Evolutionary conservation across 805 yeast species (phyloP), one percentile per base, ranked within the genome.

Genomic region (Yarrowia osloensis): DNA sequence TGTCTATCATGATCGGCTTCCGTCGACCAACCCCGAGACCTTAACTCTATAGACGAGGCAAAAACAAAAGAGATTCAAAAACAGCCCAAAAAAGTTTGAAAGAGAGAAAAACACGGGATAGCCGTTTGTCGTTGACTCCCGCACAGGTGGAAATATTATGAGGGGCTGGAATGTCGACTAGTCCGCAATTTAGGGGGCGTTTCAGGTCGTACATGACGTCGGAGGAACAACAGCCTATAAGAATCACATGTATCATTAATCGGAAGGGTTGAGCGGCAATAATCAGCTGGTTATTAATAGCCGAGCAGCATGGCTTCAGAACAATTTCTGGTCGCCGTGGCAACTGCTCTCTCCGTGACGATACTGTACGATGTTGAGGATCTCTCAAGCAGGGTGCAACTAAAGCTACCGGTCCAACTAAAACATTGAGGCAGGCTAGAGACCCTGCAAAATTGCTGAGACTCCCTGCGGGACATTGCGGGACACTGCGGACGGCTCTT

Each of bases 1-100:
- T 19, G 39, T 49, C 55, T 31, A 49, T 49, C 55, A 49, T 24
- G 50, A 46, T 31, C 55, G 55, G 37, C 55, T 19, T 29, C 55
- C 55, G 37, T 28, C 19, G 35, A 49, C n/a, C n/a, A n/a, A n/a
- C 55, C 39, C 55, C 55, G 55, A 31, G 39, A 49, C 26, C 24
- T 31, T 49, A 49, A 49, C 55, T n/a, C 12, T n/a, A 46, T 42
- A 8, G 52, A 26, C 42, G 22, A 46, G 4, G 52, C 29, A 44
- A 42, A 44, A 39, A 19, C 31, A 28, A 24, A 13, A 26, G 17
- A 33, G 15, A 0, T 11, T 13, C 12, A 11, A 8, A 46, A 8
- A 17, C 21, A 26, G 21, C 6, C 21, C 26, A 12, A 40, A 39
- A 42, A 22, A 15, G n/a, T 21, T 15, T 17, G 49, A 24, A 22